Conservation (phyloP, 768 basidiomycete species). For the Polyporus arcularius region DNA sequence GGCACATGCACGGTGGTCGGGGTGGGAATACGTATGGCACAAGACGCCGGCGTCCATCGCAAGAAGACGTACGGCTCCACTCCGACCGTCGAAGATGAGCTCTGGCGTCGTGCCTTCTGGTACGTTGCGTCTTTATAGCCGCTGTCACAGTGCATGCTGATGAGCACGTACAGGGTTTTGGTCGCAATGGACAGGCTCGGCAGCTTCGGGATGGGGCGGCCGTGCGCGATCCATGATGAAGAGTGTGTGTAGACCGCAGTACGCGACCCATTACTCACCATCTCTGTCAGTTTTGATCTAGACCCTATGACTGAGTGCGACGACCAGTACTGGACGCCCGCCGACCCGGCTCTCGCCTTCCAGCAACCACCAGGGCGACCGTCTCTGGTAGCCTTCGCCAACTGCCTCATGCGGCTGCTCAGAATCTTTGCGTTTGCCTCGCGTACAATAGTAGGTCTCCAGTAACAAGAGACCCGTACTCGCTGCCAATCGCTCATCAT, state of each 20-base stretch:
- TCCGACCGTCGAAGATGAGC: conserved; percentile 59
- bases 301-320: conserved; percentile 66
- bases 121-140: conserved; percentile 23
- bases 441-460: conserved; percentile 36
- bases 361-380: conserved; percentile 62
- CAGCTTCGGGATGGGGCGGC: conserved; percentile 57
- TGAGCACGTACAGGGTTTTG: conserved; percentile 39
- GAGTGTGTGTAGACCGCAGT: conserved; percentile 46
- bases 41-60: conserved; percentile 78
- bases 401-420: conserved; percentile 54
- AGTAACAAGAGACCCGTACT: too few species aligned
- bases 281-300: conserved; percentile 57
- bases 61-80: conserved; percentile 52
- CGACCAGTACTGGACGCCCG: conserved; percentile 70
- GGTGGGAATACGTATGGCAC: conserved; percentile 46
- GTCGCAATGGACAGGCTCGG: conserved; percentile 44
- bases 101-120: conserved; percentile 84
- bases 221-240: conserved; percentile 68
- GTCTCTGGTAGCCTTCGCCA: conserved; percentile 57
- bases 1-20: conserved; percentile 32
- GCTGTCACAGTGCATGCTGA: background rate
- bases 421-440: conserved; percentile 63
- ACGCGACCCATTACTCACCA: background rate
- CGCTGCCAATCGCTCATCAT: too few species aligned
- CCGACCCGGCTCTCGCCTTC: conserved; percentile 55